Base-by-base conservation (phyloP, 2,329 filamentous ascomycete species). In the Lachnellula cervina region DNA sequence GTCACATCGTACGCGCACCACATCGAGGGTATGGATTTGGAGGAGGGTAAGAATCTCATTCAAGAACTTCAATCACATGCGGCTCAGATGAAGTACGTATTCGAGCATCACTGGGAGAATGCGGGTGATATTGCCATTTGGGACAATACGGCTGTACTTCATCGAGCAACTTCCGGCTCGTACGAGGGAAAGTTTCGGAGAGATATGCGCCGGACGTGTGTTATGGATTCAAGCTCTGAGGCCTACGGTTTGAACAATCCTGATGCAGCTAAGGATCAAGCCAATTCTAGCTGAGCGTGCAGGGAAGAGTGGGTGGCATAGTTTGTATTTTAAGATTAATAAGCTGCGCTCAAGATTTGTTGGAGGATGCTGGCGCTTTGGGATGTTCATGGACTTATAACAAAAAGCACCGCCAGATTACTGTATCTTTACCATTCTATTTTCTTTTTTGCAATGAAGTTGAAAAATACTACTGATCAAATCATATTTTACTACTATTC, bases 131-230 rank as follows among this genome's bases (percentile, higher is more conserved):
- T 84, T 54, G 66, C 84, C 16, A 72, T 81, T 17, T 84, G 82
- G 81, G 81, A 85, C 61, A 84, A 84, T 64, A 77, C 78, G 0
- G 76, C 73, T 49, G 77, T 79, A 16, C 74, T 84, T 72, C 81
- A 85, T 66, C 68, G 80, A 5, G 78, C 79, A 0, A 21, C 21
- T 21, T 21, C 21, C 21, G 80, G 80, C 0, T 65, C 66, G 0
- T 82, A 79, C 57, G 73, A 74, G 58, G 76, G 77, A 0, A 76
- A 73, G 62, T 77, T 73, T 62, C 70, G 65, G 56, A 70, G 80
- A 40, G 81, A 84, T 66, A 73, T 84, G 74, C 69, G 82, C 47
- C 70, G 82, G 57, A 77, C 79, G 5, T 83, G 80, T 1, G 80
- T 83, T 1, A 76, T 82, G 64, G 80, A 77, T 65, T 67, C 65